A percentile compares a stretch with the other conserved stretches of the same genome.
Conservation (phyloP, 2,329 filamentous ascomycete genomes). For the Hypoxylon sp. region DNA sequence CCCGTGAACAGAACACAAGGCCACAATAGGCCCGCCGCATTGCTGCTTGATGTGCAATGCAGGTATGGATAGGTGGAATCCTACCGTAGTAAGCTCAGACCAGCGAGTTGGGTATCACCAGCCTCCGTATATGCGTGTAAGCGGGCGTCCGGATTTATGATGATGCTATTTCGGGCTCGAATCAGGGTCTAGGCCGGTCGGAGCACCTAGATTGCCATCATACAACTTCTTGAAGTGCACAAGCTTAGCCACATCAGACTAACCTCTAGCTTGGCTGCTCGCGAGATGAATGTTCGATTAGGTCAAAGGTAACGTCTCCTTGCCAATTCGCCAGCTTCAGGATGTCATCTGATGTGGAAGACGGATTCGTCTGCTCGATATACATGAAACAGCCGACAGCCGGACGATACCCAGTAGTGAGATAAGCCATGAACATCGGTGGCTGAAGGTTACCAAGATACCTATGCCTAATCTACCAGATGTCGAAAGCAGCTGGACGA, state of each 20-base stretch:
- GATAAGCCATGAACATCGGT: constrained; percentile 17
- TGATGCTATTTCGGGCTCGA: constrained; percentile 38
- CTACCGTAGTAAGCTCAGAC: constrained; percentile 43
- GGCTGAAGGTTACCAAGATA: constrained; percentile 4
- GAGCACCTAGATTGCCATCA: constrained; percentile 10
- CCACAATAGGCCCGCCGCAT: constrained; percentile 28
- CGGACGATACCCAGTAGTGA: constrained; percentile 14
- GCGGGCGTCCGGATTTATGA: constrained; percentile 7
- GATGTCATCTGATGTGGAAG: constrained; percentile 22
- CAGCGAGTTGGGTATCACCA: constrained; percentile 27
- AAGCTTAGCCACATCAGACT: constrained; percentile 6
- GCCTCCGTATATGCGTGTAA: constrained; percentile 33
- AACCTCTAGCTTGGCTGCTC: constrained; percentile 7
- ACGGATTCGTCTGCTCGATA: constrained; percentile 16
- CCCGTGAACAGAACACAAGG: constrained; percentile 17
- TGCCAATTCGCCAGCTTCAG: not conserved
- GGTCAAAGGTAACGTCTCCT: constrained; percentile 10
- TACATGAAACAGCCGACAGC: constrained; percentile 24
- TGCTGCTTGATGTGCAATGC: constrained; percentile 25
- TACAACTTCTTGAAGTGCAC: constrained; percentile 10
- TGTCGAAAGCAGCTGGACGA: constrained; percentile 20
- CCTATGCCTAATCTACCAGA: not conserved
- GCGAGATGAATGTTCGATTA: constrained; percentile 3
- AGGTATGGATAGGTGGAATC: constrained; percentile 30
- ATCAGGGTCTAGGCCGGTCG: constrained; percentile 19